Base-by-base conservation (phyloP, 768 basidiomycete species). In the Mycena metata region DNA sequence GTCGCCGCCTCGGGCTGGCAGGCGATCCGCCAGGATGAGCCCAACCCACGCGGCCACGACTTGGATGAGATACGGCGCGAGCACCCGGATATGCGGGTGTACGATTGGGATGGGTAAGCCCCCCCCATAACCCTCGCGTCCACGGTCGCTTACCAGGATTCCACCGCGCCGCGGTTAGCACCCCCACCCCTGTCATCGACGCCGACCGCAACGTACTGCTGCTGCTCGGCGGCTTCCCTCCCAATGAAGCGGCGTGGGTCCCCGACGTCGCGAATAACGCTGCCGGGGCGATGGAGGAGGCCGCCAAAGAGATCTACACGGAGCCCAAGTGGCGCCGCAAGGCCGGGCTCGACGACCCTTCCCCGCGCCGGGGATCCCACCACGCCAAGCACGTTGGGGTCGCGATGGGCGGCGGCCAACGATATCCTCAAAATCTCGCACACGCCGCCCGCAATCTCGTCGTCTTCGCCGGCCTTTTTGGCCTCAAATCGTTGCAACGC, bases 31-130 rank as follows among this genome's bases (percentile, higher is more conserved):
- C n/a, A 30, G 30, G 3, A 30, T 6, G 30, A 30, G 30, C 30
- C 30, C 30, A 6, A 30, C 30, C 3, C 30, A 6, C 30, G 30
- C 30, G 30, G 6, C 3, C 30, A 30, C 30, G 30, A 30, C 30
- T 30, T 30, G 30, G 30, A 30, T 6, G 30, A 30, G 6, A 30
- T 30, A 6, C 30, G 30, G 3, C 30, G 30, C 30, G 6, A 3
- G 30, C 30, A 30, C 30, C 64, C 42, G 72, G 57, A 42, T 72
- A n/a, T 36, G 73, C 57, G 51, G 74, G 74, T 12, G 61, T 64
- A 12, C 42, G 33, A 58, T 12, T 58, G 56, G 56, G 12, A 58
- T 3, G 56, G 56, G 56, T 58, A 35, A 15, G 56, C 30, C 30
- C 30, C 30, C 30, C 6, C 30, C 3, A 30, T 30, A 30, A 3